Percentiles rank a stretch among this genome's conserved stretches.
Conservation (phyloP, 805 yeast species). For the Metschnikowia arizonensis region DNA sequence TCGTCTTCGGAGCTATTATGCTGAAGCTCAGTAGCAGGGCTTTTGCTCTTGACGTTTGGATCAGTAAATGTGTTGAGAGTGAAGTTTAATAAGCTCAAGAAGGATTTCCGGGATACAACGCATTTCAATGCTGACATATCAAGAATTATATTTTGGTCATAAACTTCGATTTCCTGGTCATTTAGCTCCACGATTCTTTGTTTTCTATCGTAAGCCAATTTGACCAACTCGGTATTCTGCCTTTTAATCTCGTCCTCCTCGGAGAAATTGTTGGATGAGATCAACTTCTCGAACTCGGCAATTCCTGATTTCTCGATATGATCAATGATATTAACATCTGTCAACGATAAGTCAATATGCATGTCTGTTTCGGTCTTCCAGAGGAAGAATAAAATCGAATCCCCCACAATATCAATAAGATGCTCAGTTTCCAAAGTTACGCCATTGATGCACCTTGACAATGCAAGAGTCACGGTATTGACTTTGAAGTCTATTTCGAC, state of each 20-base stretch:
- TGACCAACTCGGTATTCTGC: constrained; percentile 46
- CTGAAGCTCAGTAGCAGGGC: constrained; percentile 66
- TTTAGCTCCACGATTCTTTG: constrained; percentile 57
- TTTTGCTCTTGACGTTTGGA: constrained; percentile 56
- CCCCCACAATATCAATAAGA: constrained; percentile 70
- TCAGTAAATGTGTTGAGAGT: constrained; percentile 82
- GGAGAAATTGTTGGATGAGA: constrained; percentile 56
- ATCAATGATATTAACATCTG: constrained; percentile 70
- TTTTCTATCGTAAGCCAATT: constrained; percentile 52
- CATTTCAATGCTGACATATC: constrained; percentile 74
- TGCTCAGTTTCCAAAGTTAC: constrained; percentile 58
- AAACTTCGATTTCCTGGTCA: constrained; percentile 55
- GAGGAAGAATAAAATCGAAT: constrained; percentile 56
- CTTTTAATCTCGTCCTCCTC: constrained; percentile 31
- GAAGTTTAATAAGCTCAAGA: constrained; percentile 75
- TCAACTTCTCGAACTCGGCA: constrained; percentile 60
- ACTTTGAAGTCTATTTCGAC: constrained; percentile 74
- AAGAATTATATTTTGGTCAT: constrained; percentile 71
- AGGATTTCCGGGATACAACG: constrained; percentile 71
- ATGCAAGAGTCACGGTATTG: constrained; percentile 54
- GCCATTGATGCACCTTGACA: constrained; percentile 65
- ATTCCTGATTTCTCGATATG: constrained; percentile 60
- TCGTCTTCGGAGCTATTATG: constrained; percentile 59
- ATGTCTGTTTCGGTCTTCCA: constrained; percentile 56
- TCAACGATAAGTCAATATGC: constrained; percentile 60